A percentile compares a stretch with the other conserved stretches of the same genome.
phyloP scores from a whole-genome alignment of 2,329 filamentous ascomycete species.

The Myriosclerotinia curreyana region DNA sequence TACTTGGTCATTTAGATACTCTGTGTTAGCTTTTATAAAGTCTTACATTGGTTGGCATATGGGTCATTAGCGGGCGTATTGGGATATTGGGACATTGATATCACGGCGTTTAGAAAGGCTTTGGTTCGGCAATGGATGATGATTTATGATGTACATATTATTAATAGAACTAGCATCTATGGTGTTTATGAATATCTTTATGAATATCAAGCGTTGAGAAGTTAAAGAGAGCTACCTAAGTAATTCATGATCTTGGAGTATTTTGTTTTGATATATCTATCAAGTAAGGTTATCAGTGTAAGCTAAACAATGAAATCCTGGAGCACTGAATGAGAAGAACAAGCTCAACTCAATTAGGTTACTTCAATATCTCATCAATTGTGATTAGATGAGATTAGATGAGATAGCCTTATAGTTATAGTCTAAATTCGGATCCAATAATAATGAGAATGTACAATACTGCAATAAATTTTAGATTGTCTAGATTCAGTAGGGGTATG shows the following conservation, averaged over 20 bases:
- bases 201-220: not conserved
- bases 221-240: not conserved
- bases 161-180: not conserved
- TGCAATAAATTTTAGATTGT: no score
- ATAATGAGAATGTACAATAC: no score
- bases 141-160: not conserved
- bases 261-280: not conserved
- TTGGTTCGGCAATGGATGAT: not conserved
- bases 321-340: no score
- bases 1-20: conserved; percentile 52
- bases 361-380: not conserved
- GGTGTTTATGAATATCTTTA: no score
- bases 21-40: not conserved
- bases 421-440: no score
- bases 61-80: not conserved
- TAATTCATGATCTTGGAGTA: not conserved
- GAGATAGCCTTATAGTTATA: not conserved
- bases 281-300: no score
- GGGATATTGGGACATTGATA: not conserved
- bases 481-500: not conserved
- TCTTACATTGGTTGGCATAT: not conserved
- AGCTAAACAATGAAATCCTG: no score
- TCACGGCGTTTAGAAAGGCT: not conserved
- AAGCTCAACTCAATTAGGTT: no score
- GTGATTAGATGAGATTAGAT: not conserved